Evolutionary conservation across 768 basidiomycete genomes (phyloP).

Genomic region (Tylopilus felleus): DNA sequence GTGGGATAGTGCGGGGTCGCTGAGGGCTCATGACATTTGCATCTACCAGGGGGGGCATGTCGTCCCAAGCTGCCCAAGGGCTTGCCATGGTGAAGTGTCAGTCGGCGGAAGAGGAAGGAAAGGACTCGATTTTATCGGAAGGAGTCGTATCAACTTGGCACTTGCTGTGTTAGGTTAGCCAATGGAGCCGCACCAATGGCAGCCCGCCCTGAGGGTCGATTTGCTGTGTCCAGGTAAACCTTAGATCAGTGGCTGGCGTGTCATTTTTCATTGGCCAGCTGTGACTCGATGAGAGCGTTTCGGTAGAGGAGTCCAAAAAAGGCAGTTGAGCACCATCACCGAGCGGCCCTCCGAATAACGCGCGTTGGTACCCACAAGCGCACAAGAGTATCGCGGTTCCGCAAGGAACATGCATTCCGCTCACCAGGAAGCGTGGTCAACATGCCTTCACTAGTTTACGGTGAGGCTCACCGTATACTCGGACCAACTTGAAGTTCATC

Average conservation of each 20-base stretch:
- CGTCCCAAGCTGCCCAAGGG: conserved; percentile 16
- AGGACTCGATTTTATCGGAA: conserved; percentile 14
- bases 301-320: conserved; percentile 6
- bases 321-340: background rate
- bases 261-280: background rate
- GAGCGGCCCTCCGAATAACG: background rate
- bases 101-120: background rate
- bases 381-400: background rate
- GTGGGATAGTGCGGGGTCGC: conserved; percentile 18
- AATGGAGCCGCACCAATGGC: conserved; percentile 1
- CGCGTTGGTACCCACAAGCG: background rate
- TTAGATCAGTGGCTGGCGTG: background rate
- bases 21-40: conserved; percentile 3
- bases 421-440: background rate
- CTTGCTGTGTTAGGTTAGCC: conserved; percentile 18
- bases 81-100: conserved; percentile 14
- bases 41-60: conserved; percentile 29
- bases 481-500: no score
- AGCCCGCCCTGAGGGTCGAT: background rate
- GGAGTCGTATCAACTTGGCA: conserved; percentile 10
- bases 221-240: background rate
- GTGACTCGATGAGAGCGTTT: background rate
- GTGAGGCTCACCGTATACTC: no score
- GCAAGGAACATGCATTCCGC: background rate
- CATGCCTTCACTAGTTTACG: background rate